Base-by-base conservation (phyloP, 2,329 filamentous ascomycete species). In the Septoria petroselini region DNA sequence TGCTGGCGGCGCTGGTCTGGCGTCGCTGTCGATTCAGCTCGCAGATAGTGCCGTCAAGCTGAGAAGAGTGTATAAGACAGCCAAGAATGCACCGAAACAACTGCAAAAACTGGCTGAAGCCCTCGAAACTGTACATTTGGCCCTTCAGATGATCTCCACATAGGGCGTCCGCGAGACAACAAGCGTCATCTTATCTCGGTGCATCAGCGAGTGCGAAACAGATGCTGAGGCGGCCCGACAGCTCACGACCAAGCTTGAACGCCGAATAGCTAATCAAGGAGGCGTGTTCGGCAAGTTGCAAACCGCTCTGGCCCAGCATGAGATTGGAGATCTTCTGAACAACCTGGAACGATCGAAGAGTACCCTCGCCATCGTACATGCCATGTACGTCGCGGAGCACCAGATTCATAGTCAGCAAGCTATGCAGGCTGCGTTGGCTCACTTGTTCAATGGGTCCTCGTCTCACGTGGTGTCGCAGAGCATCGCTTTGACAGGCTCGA, bases 21-120 rank as follows among this genome's bases (percentile, higher is more conserved):
- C 40, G 8, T 55, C 54, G 4, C 42, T 59, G 2, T 37, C 48
- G 7, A 41, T 57, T 5, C 57, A 59, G 40, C 48, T 59, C 11
- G 29, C 14, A 3, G 52, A 57, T 8, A 53, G 42, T 18, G 50
- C 39, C 2, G 18, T n/a, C 17, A 50, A 57, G 48, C 25, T 57
- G 0, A 44, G 46, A 31, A 21, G 12, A 12, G 38, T 59, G 12
- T 47, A 25, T 30, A 41, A 49, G 1, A 48, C 21, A 5, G 33
- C 46, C 35, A 51, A 39, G 15, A 17, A 54, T 30, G 47, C 51
- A 3, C 38, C 46, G 6, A 31, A 48, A 17, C 43, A 15, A 9
- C 29, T 54, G 2, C 9, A 42, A 21, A 19, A 39, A 17, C 39
- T 45, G 3, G 30, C 21, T 1, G 48, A 21, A 19, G 41, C 33